These are phyloP conservation scores for Ogataea pignaliae DNA, from an alignment of 805 yeast genomes.

Conservation along the genomic window DNA sequence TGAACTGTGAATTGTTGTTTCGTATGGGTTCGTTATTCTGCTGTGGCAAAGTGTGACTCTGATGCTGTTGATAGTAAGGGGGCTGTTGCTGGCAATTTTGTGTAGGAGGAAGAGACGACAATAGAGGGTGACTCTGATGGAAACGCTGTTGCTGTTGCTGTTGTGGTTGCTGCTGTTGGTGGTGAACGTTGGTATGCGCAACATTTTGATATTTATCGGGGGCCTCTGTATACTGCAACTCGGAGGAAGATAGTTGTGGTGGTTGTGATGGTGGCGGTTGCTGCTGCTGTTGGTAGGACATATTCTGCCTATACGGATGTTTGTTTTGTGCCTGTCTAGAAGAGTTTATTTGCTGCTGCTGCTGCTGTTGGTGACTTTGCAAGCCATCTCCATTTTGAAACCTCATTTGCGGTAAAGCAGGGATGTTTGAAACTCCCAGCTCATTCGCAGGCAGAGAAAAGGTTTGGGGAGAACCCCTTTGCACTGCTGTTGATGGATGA, in stretches of 20 bases:
- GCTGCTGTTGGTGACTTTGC: neutral
- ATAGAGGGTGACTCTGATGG: slow-evolving; percentile 3
- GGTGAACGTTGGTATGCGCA: neutral
- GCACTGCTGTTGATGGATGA: neutral
- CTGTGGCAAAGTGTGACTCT: too few species aligned
- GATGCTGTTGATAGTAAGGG: neutral
- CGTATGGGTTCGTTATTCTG: too few species aligned
- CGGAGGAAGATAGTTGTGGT: neutral
- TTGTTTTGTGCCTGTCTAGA: neutral
- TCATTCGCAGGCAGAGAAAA: neutral
- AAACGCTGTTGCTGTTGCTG: slow-evolving; percentile 7
- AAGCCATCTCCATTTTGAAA: slow-evolving; percentile 4
- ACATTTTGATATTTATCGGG: neutral
- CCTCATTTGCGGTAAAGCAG: slow-evolving; percentile 18
- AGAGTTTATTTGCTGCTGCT: neutral
- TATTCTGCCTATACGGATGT: neutral
- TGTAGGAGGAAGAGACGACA: neutral
- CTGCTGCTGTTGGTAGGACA: slow-evolving; percentile 4
- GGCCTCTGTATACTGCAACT: neutral
- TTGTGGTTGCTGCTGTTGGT: slow-evolving; percentile 4
- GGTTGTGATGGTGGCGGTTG: slow-evolving; percentile 3
- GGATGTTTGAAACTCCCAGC: slow-evolving; percentile 8
- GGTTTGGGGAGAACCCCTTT: neutral
- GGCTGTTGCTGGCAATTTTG: slow-evolving; percentile 3
- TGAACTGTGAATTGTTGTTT: too few species aligned